Conservation (phyloP, 495 filamentous ascomycete species). For the Lepidopterella palustris region DNA sequence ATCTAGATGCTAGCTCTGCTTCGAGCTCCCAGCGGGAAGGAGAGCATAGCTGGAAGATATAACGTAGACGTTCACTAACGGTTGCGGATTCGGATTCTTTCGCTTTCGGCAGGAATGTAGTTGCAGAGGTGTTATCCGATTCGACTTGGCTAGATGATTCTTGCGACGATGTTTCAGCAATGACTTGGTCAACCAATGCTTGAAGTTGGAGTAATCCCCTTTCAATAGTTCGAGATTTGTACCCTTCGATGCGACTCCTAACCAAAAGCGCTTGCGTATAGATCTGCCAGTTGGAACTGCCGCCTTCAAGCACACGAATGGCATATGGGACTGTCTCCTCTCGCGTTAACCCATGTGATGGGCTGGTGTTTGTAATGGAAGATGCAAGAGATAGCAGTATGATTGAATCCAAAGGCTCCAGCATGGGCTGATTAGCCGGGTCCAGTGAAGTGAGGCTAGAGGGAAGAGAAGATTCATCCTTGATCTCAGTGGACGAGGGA, state of each 20-base stretch:
- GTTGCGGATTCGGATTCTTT: conserved; percentile 73
- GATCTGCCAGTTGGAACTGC: conserved; percentile 94
- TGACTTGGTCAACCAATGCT: conserved; percentile 90
- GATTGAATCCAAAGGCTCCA: conserved; percentile 76
- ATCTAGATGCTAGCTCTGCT: conserved; percentile 82
- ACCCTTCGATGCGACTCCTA: conserved; percentile 80
- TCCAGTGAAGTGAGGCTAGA: conserved; percentile 53
- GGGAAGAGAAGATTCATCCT: conserved; percentile 53
- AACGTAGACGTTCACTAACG: conserved; percentile 64
- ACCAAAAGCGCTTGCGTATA: conserved; percentile 90
- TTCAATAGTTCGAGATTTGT: conserved; percentile 77
- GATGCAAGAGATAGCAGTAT: conserved; percentile 76
- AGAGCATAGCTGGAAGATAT: conserved; percentile 74
- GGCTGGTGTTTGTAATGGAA: conserved; percentile 81
- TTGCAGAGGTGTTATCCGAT: conserved; percentile 41
- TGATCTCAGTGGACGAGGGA: conserved; percentile 34
- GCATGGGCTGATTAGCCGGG: conserved; percentile 72
- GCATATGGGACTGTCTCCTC: conserved; percentile 93
- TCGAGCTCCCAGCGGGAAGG: conserved; percentile 91
- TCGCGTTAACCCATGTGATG: conserved; percentile 74
- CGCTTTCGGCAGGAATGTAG: conserved; percentile 77
- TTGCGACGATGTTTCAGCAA: conserved; percentile 72
- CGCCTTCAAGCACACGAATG: conserved; percentile 76
- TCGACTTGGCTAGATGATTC: background rate
- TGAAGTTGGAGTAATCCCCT: conserved; percentile 89